Evolutionary conservation across 768 basidiomycete genomes (phyloP).

Genomic region (Boletales sp.): DNA sequence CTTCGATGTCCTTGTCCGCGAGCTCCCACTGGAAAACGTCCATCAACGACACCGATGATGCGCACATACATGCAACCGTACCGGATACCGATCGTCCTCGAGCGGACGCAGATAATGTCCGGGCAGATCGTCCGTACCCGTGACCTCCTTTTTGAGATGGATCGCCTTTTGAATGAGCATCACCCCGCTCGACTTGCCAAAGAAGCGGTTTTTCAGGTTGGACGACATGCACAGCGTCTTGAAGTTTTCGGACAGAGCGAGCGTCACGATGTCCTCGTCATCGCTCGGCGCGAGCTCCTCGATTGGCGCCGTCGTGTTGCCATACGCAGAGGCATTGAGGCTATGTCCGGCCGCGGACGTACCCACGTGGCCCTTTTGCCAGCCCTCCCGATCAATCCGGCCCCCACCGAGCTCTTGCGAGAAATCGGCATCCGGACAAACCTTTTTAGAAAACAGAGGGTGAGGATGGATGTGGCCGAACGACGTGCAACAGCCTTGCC

Average conservation of each 20-base stretch:
- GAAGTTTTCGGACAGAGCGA: slow-evolving; percentile 24
- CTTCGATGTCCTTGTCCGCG: slow-evolving; percentile 15
- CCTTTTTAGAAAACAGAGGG: slow-evolving; percentile 20
- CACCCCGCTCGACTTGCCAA: slow-evolving; percentile 41
- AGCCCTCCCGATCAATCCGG: slow-evolving; percentile 37
- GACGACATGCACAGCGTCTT: slow-evolving; percentile 16
- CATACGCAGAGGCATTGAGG: slow-evolving; percentile 8
- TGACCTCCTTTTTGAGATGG: slow-evolving; percentile 55
- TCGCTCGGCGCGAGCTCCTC: slow-evolving; percentile 27
- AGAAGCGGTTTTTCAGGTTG: slow-evolving; percentile 22
- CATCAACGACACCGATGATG: too few species aligned
- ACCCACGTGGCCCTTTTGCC: slow-evolving; percentile 21
- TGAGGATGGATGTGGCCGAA: too few species aligned
- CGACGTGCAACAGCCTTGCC: slow-evolving; percentile 28
- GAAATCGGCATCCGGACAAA: slow-evolving; percentile 63
- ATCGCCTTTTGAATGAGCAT: slow-evolving; percentile 46
- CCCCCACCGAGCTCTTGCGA: slow-evolving; percentile 52
- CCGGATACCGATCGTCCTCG: slow-evolving; percentile 16
- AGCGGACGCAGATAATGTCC: not conserved
- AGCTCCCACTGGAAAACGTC: slow-evolving; percentile 24
- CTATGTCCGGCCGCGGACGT: slow-evolving; percentile 12
- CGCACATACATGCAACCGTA: not conserved
- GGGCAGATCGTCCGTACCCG: slow-evolving; percentile 32
- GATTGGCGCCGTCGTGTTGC: not conserved
- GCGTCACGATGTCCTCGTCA: slow-evolving; percentile 23